Evolutionary conservation across 2,329 filamentous ascomycete genomes (phyloP).

Genomic region (Dactylonectria macrodidyma): DNA sequence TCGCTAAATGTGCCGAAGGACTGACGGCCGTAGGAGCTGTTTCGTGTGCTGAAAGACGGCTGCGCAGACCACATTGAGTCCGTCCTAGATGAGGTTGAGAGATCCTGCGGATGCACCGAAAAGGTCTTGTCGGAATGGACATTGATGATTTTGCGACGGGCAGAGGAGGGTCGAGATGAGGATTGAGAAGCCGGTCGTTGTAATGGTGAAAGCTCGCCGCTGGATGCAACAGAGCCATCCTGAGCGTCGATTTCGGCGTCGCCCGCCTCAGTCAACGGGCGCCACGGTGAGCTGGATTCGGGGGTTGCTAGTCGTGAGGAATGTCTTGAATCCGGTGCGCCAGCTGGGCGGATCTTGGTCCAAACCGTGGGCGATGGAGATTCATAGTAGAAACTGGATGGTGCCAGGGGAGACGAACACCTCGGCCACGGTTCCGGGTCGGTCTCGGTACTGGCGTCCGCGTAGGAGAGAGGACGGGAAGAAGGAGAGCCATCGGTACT

Average conservation of each 20-base stretch:
- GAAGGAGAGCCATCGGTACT: constrained; percentile 50
- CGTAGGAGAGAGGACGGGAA: constrained; percentile 46
- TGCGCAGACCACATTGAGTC: constrained; percentile 57
- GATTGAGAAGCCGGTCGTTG: constrained; percentile 37
- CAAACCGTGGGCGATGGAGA: constrained; percentile 45
- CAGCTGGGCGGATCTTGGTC: constrained; percentile 35
- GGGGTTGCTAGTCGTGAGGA: constrained; percentile 36
- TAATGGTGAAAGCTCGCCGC: constrained; percentile 23
- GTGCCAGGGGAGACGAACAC: constrained; percentile 37
- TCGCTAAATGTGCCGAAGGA: constrained; percentile 65
- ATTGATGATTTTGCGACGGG: constrained; percentile 60
- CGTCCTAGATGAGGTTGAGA: constrained; percentile 47
- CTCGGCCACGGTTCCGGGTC: constrained; percentile 36
- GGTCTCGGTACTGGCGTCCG: constrained; percentile 43
- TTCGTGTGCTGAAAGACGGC: constrained; percentile 62
- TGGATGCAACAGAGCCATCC: constrained; percentile 32
- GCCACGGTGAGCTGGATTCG: constrained; percentile 41
- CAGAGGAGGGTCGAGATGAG: constrained; percentile 48
- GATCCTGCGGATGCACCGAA: constrained; percentile 61
- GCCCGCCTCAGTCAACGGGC: constrained; percentile 29
- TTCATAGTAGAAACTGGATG: constrained; percentile 42
- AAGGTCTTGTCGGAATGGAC: constrained; percentile 73
- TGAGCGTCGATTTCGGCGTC: constrained; percentile 34
- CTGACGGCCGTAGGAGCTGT: constrained; percentile 62
- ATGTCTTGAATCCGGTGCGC: constrained; percentile 37